Percentiles rank a stretch among this genome's conserved stretches.
These are phyloP conservation scores for Termitomyces sp. DNA, from an alignment of 768 basidiomycete species.

Conservation along the genomic window DNA sequence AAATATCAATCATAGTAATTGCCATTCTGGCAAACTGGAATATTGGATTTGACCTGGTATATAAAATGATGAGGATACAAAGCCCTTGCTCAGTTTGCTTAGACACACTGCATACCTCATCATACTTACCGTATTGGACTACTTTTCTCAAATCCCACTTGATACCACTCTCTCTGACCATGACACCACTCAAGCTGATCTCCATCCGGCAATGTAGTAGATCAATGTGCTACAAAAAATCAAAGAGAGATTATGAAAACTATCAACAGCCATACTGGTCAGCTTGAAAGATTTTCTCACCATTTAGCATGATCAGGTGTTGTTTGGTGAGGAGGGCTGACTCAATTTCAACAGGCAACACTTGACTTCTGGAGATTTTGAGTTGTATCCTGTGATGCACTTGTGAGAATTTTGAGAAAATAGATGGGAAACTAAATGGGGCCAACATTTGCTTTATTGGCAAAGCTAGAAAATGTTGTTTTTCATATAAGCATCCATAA, in stretches of 20 bases:
- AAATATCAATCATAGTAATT: constrained; percentile 98
- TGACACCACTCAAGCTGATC: constrained; percentile 95
- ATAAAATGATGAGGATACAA: neutral
- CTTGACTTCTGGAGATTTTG: no score
- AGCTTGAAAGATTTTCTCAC: constrained; percentile 87
- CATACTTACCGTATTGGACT: constrained; percentile 93
- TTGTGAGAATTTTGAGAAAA: no score
- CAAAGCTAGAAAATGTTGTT: no score
- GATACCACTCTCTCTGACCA: constrained; percentile 91
- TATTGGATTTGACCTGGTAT: constrained; percentile 85
- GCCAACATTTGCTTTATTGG: no score
- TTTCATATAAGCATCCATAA: no score
- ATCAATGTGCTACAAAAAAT: constrained; percentile 73
- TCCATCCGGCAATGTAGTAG: constrained; percentile 96
- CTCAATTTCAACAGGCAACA: no score
- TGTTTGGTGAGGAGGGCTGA: no score
- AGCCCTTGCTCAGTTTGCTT: no score
- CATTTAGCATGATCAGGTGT: no score
- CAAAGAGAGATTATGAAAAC: neutral
- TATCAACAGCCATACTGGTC: constrained; percentile 58
- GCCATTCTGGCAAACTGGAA: constrained; percentile 93
- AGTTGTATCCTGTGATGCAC: no score
- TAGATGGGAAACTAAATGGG: no score
- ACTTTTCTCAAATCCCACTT: constrained; percentile 94
- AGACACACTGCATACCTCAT: constrained; percentile 48